phyloP scores from a whole-genome alignment of 257 asterid genomes.

The Solanum chiquidenum region DNA sequence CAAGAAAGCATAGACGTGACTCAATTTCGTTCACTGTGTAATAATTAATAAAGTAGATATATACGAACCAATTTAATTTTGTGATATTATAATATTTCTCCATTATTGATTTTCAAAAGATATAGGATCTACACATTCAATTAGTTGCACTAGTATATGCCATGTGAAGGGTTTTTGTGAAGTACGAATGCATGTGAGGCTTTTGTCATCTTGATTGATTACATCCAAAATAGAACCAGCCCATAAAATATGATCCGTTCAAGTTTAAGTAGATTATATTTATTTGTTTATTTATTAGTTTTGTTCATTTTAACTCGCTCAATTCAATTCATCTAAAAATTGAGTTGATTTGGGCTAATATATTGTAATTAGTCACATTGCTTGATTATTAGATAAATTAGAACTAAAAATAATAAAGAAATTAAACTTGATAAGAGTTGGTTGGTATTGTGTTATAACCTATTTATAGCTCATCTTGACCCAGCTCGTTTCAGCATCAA shows the following conservation, averaged over 20 bases:
- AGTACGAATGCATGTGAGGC: background rate
- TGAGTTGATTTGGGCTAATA: no score
- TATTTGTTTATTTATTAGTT: background rate
- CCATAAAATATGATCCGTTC: background rate
- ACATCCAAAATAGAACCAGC: background rate
- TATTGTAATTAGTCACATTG: background rate
- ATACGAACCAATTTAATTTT: background rate
- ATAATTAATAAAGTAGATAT: background rate
- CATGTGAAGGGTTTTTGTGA: background rate
- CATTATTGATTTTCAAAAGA: background rate
- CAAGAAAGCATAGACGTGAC: background rate
- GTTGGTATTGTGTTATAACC: background rate
- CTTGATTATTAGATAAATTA: background rate
- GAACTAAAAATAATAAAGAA: background rate
- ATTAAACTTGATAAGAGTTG: background rate
- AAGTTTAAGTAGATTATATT: background rate
- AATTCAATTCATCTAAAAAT: background rate
- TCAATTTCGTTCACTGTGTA: background rate
- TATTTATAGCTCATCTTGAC: background rate
- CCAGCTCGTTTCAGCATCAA: background rate
- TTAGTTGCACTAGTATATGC: background rate
- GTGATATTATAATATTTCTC: background rate
- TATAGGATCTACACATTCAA: background rate
- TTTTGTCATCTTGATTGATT: background rate
- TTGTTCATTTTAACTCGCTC: background rate